These are phyloP conservation scores for Rhizopogon vinicolor DNA, from an alignment of 768 basidiomycete genomes.

Conservation along the genomic window DNA sequence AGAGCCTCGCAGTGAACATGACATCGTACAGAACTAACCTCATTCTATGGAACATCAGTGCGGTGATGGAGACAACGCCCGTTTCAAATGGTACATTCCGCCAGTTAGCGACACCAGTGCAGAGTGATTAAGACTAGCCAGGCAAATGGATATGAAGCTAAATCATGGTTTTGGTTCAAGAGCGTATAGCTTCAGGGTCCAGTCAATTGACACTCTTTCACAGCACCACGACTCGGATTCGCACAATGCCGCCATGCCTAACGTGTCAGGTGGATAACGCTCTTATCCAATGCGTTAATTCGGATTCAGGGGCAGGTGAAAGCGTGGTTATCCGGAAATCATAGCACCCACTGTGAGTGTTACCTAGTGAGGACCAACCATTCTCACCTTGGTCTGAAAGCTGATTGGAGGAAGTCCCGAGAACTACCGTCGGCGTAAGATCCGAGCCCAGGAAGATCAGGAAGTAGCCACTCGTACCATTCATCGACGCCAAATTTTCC, in stretches of 20 bases:
- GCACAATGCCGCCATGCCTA: background rate
- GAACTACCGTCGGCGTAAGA: too few species aligned
- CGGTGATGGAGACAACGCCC: background rate
- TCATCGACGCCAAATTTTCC: too few species aligned
- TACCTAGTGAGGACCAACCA: background rate
- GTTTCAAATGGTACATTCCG: background rate
- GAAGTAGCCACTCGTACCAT: too few species aligned
- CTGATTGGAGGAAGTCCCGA: background rate
- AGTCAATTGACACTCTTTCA: background rate
- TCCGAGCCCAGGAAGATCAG: too few species aligned
- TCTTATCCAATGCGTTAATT: background rate
- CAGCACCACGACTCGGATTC: background rate
- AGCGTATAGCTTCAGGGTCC: background rate
- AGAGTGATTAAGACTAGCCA: too few species aligned
- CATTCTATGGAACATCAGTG: background rate
- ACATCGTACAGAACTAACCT: too few species aligned
- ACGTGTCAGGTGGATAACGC: background rate
- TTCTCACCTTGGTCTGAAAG: background rate
- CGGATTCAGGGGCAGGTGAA: background rate
- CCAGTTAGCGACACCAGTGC: background rate
- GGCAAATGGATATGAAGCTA: background rate
- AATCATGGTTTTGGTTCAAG: background rate
- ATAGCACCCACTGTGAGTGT: background rate
- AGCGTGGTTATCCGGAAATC: background rate
- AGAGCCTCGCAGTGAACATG: too few species aligned